Conservation (phyloP, 148 eudicot genomes). For the Euryodendron excelsum region DNA sequence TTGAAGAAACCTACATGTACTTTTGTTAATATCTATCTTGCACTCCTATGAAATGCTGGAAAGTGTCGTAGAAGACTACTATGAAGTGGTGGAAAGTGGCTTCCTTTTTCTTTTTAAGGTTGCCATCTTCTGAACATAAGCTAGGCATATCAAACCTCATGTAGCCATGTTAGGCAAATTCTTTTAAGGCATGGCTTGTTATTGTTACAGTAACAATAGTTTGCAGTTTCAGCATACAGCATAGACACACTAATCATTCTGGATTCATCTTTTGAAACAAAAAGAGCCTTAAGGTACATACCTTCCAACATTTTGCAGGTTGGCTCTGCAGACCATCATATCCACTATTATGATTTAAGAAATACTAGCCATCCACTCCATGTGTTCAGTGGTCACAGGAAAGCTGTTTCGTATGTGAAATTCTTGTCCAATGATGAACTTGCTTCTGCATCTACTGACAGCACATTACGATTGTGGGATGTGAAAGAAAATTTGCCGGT, state of each 20-base stretch:
- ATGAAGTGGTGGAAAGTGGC: neutral
- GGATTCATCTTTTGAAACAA: neutral
- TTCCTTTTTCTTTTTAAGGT: neutral
- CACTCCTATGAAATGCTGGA: neutral
- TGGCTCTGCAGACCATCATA: conserved; percentile 79
- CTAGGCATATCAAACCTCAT: neutral
- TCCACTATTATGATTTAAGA: conserved; percentile 72
- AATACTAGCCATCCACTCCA: conserved; percentile 59
- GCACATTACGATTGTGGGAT: conserved; percentile 74
- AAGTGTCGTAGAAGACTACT: no score
- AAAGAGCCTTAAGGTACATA: neutral
- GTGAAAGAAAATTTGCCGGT: conserved; percentile 66
- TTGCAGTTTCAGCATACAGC: neutral
- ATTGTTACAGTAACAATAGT: neutral
- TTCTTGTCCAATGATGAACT: conserved; percentile 66
- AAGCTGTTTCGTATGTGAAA: conserved; percentile 75
- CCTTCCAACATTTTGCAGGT: conserved; percentile 53
- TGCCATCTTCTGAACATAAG: neutral
- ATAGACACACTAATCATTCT: neutral
- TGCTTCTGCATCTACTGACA: conserved; percentile 81
- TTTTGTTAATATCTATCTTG: neutral
- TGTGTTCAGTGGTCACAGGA: conserved; percentile 65
- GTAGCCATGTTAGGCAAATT: neutral
- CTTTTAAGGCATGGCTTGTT: neutral
- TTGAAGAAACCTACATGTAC: neutral